These are phyloP conservation scores for Aquilaria yunnanensis DNA, from an alignment of 345 rosid genomes.

Conservation along the genomic window DNA sequence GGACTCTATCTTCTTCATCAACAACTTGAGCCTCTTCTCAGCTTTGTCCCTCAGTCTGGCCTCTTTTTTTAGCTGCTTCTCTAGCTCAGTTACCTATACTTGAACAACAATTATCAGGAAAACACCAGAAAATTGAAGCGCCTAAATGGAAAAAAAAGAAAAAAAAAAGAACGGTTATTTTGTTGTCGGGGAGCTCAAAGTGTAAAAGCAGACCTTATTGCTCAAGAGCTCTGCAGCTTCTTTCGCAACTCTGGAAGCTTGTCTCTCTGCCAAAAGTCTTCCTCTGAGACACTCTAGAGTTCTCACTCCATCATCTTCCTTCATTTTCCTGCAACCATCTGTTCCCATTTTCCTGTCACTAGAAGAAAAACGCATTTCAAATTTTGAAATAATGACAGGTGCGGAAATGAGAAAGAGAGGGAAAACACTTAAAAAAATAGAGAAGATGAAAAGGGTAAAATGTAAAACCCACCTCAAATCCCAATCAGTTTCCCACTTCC, in stretches of 20 bases:
- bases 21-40: slow-evolving; percentile 51
- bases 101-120: neutral
- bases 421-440: neutral
- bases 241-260: slow-evolving; percentile 64
- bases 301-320: slow-evolving; percentile 33
- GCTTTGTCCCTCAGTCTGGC: slow-evolving; percentile 55
- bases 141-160: neutral
- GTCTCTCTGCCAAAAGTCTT: slow-evolving; percentile 83
- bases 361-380: slow-evolving; percentile 21
- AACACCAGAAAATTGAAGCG: neutral
- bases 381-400: neutral
- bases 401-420: slow-evolving; percentile 1
- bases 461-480: slow-evolving; percentile 22
- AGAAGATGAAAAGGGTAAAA: neutral
- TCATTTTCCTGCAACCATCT: slow-evolving; percentile 8
- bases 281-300: slow-evolving; percentile 81
- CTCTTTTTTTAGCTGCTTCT: slow-evolving; percentile 60
- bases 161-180: neutral
- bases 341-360: slow-evolving; percentile 26
- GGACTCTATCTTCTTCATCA: slow-evolving; percentile 58
- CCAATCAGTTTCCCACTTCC: neutral
- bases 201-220: slow-evolving; percentile 37
- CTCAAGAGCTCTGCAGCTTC: slow-evolving; percentile 58
- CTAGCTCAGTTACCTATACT: slow-evolving; percentile 54
- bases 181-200: neutral